phyloP scores from a whole-genome alignment of 2,329 filamentous ascomycete species.

The Neofusicoccum kwambonambiense region DNA sequence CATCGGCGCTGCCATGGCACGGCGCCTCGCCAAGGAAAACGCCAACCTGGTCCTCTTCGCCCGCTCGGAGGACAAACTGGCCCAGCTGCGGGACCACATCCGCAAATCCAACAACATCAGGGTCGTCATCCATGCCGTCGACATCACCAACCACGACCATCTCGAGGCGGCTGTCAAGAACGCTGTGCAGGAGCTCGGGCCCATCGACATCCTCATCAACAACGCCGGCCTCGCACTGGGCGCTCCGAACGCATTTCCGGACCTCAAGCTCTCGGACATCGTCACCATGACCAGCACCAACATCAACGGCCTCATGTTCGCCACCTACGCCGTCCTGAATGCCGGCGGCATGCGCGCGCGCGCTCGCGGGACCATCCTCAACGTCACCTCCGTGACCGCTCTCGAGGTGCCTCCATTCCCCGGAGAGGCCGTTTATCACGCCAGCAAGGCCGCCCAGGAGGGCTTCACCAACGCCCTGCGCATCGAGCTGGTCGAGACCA shows the following conservation, averaged over 20 bases:
- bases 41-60: slow-evolving; percentile 47
- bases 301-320: slow-evolving; percentile 49
- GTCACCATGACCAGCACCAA: slow-evolving; percentile 50
- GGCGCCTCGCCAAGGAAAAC: slow-evolving; percentile 37
- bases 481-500: slow-evolving; percentile 47
- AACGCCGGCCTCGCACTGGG: slow-evolving; percentile 51
- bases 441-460: slow-evolving; percentile 49
- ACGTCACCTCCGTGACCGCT: slow-evolving; percentile 49
- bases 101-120: not conserved
- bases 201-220: slow-evolving; percentile 49
- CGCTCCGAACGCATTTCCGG: slow-evolving; percentile 43
- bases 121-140: slow-evolving; percentile 24
- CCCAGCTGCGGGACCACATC: slow-evolving; percentile 24
- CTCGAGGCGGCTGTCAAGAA: slow-evolving; percentile 31
- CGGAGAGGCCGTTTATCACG: slow-evolving; percentile 51
- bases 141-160: slow-evolving; percentile 35
- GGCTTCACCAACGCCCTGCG: slow-evolving; percentile 51
- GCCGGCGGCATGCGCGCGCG: slow-evolving; percentile 38
- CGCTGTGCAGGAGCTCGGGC: slow-evolving; percentile 27
- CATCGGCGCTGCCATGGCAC: slow-evolving; percentile 48
- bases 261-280: slow-evolving; percentile 43
- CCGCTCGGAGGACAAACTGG: slow-evolving; percentile 35
- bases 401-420: slow-evolving; percentile 50
- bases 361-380: slow-evolving; percentile 47
- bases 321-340: slow-evolving; percentile 47